phyloP scores from a whole-genome alignment of 139 green algal species.

The Auxenochlorella protothecoides region DNA sequence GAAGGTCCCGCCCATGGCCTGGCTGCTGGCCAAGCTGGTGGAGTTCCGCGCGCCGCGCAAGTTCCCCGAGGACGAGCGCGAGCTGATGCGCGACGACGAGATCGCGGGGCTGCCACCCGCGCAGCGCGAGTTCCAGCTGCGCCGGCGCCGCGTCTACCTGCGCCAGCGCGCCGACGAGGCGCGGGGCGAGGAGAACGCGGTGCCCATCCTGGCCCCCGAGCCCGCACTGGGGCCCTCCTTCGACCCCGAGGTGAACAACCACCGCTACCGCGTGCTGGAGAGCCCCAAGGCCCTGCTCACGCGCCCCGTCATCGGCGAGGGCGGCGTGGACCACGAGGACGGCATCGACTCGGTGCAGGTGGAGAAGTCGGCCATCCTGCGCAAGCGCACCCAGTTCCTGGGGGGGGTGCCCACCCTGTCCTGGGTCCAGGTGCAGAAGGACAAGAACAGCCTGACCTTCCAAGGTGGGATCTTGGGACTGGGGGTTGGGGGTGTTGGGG shows the following conservation, averaged over 20 bases:
- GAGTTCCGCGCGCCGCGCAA: slow-evolving; percentile 35
- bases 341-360: slow-evolving; percentile 55
- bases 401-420: slow-evolving; percentile 28
- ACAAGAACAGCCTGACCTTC: slow-evolving; percentile 54
- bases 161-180: slow-evolving; percentile 32
- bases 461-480: slow-evolving; percentile 2
- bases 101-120: slow-evolving; percentile 14
- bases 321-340: slow-evolving; percentile 60
- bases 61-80: slow-evolving; percentile 34
- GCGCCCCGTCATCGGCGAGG: slow-evolving; percentile 44
- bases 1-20: slow-evolving; percentile 53
- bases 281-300: slow-evolving; percentile 31
- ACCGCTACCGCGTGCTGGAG: slow-evolving; percentile 69
- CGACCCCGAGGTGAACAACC: slow-evolving; percentile 43
- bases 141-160: slow-evolving; percentile 28
- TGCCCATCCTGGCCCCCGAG: slow-evolving; percentile 55
- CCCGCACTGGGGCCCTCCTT: slow-evolving; percentile 57
- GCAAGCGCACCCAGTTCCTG: slow-evolving; percentile 21
- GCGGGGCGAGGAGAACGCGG: slow-evolving; percentile 25
- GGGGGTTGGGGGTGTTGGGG: too few relatives aligned
- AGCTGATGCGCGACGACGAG: slow-evolving; percentile 34
- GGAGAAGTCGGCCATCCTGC: slow-evolving; percentile 45
- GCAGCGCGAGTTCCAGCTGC: slow-evolving; percentile 24
- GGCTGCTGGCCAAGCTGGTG: slow-evolving; percentile 15
- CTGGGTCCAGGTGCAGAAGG: slow-evolving; percentile 59